These are phyloP conservation scores for Thielaviopsis cerberus DNA, from an alignment of 2,329 filamentous ascomycete genomes.

Conservation along the genomic window DNA sequence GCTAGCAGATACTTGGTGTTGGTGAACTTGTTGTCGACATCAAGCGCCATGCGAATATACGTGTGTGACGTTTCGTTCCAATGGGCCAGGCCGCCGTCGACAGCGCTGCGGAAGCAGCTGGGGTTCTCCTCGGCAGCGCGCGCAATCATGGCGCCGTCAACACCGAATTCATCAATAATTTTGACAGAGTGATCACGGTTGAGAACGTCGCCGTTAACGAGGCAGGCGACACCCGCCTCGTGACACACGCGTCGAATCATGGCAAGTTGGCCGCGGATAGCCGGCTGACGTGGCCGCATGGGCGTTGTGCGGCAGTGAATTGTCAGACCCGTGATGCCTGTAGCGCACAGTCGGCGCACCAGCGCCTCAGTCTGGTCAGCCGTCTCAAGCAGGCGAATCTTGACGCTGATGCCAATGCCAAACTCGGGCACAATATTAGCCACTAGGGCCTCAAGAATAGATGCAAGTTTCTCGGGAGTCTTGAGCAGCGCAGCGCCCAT, in stretches of 20 bases:
- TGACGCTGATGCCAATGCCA: slow-evolving; percentile 87
- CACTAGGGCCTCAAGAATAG: slow-evolving; percentile 71
- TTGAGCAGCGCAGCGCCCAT: slow-evolving; percentile 87
- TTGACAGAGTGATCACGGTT: slow-evolving; percentile 51
- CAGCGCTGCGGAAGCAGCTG: slow-evolving; percentile 58
- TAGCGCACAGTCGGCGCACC: slow-evolving; percentile 60
- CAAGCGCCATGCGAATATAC: slow-evolving; percentile 55
- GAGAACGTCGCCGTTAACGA: slow-evolving; percentile 89
- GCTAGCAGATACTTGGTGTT: slow-evolving; percentile 86
- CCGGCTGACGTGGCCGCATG: slow-evolving; percentile 79
- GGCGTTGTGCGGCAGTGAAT: slow-evolving; percentile 91
- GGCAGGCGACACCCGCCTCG: slow-evolving; percentile 70
- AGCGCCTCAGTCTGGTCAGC: slow-evolving; percentile 57
- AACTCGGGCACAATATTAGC: slow-evolving; percentile 56
- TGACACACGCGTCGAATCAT: slow-evolving; percentile 71
- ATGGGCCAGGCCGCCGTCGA: slow-evolving; percentile 48
- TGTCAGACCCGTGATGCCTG: slow-evolving; percentile 80
- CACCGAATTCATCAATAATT: slow-evolving; percentile 61
- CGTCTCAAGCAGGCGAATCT: slow-evolving; percentile 75
- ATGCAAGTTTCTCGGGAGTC: slow-evolving; percentile 65
- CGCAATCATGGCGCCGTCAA: slow-evolving; percentile 93
- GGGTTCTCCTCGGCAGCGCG: slow-evolving; percentile 81
- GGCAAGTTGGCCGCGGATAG: slow-evolving; percentile 65
- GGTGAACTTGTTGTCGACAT: slow-evolving; percentile 67
- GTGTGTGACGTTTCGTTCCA: slow-evolving; percentile 64